These are phyloP conservation scores for Eutrema yunnanense DNA, from an alignment of 345 rosid species.

Conservation along the genomic window DNA sequence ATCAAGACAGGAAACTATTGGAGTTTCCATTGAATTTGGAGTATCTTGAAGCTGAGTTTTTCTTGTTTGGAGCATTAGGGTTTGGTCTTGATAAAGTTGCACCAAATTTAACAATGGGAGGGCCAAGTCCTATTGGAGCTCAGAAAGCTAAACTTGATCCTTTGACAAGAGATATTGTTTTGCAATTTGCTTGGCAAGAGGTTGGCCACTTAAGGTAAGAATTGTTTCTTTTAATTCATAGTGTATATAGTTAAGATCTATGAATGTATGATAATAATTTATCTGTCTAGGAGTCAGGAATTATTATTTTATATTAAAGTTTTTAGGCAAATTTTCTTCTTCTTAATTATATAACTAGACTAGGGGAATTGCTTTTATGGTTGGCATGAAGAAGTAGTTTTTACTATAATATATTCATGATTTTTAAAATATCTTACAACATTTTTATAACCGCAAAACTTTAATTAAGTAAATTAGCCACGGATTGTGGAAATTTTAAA, in stretches of 20 bases:
- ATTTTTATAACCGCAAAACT: not conserved
- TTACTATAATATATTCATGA: too few relatives aligned
- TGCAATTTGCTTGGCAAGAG: slow-evolving; percentile 86
- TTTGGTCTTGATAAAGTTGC: slow-evolving; percentile 68
- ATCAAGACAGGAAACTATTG: slow-evolving; percentile 32
- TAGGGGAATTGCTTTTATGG: not conserved
- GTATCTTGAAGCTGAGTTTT: slow-evolving; percentile 91
- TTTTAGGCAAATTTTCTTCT: too few relatives aligned
- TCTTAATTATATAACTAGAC: not conserved
- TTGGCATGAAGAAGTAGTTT: too few relatives aligned
- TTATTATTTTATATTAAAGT: too few relatives aligned
- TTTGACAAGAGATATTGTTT: slow-evolving; percentile 48
- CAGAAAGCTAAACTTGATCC: slow-evolving; percentile 52
- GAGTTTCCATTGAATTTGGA: slow-evolving; percentile 87
- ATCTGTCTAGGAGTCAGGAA: too few relatives aligned
- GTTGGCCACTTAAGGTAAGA: slow-evolving; percentile 78
- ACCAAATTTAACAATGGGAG: slow-evolving; percentile 56
- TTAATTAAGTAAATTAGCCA: not conserved
- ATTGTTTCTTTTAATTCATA: not conserved
- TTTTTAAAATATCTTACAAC: too few relatives aligned
- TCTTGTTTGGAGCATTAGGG: slow-evolving; percentile 67
- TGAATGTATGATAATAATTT: not conserved
- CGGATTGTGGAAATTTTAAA: not conserved
- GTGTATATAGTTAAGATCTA: not conserved
- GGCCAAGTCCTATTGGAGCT: slow-evolving; percentile 71